A percentile compares a stretch with the other conserved stretches of the same genome.
Conservation (phyloP, 306 rosid species). For the Chamaecrista fasciculata region DNA sequence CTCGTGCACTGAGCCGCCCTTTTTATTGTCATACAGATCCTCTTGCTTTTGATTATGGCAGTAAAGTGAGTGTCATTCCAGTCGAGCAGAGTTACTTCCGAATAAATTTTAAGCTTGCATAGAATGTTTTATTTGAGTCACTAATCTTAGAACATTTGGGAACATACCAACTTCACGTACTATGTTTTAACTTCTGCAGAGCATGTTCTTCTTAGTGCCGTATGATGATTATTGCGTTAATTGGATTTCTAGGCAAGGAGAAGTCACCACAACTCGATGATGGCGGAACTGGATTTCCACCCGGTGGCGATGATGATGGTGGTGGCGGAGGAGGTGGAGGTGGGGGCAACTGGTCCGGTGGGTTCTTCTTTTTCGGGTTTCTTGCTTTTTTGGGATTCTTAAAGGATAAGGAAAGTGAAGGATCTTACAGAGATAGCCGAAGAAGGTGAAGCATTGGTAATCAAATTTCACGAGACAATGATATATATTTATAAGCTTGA, state of each 20-base stretch:
- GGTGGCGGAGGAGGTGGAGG: constrained; percentile 97
- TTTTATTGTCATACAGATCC: neutral
- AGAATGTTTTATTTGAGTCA: neutral
- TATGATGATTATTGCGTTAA: neutral
- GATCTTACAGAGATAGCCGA: constrained; percentile 46
- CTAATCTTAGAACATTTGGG: neutral
- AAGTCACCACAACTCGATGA: constrained; percentile 82
- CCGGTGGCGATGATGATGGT: constrained; percentile 81
- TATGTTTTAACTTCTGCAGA: neutral
- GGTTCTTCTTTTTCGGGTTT: constrained; percentile 90
- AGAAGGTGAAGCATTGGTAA: constrained; percentile 45
- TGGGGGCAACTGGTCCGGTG: constrained; percentile 92
- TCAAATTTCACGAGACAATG: neutral
- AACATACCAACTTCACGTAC: neutral
- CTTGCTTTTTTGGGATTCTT: constrained; percentile 87
- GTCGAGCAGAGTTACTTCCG: neutral
- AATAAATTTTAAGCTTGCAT: neutral
- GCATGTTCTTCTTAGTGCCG: constrained; percentile 2
- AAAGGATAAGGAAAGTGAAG: constrained; percentile 82
- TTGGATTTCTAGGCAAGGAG: constrained; percentile 73
- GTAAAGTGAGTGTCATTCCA: too few relatives aligned
- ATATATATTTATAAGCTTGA: too few relatives aligned
- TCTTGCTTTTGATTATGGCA: neutral
- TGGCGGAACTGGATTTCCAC: constrained; percentile 76
- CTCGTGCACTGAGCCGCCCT: too few relatives aligned